Conservation (phyloP, 2,329 filamentous ascomycete genomes). For the Mycogone perniciosa region DNA sequence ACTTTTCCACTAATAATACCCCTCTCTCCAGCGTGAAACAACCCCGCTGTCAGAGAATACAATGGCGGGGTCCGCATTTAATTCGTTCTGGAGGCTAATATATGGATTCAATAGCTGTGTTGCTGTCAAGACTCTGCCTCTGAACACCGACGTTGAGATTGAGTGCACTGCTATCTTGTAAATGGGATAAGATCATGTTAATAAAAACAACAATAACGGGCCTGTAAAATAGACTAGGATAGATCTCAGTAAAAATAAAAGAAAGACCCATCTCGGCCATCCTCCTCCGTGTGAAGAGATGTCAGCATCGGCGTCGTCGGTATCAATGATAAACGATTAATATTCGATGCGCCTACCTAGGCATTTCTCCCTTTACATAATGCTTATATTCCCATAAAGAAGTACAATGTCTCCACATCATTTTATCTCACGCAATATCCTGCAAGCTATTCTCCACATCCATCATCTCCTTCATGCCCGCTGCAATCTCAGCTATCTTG, state of each 20-base stretch:
- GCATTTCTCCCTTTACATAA: neutral
- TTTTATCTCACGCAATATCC: slow-evolving; percentile 3
- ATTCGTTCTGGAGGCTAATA: neutral
- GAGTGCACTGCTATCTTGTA: slow-evolving; percentile 29
- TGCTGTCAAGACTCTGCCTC: slow-evolving; percentile 29
- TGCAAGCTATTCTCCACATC: slow-evolving; percentile 16
- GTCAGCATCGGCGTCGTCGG: too few relatives aligned
- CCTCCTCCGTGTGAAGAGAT: neutral
- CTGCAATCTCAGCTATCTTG: slow-evolving; percentile 14
- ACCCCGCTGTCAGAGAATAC: slow-evolving; percentile 9
- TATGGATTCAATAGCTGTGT: slow-evolving; percentile 23
- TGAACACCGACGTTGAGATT: slow-evolving; percentile 29
- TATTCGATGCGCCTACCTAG: neutral
- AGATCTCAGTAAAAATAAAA: neutral
- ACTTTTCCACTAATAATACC: neutral
- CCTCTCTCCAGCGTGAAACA: neutral
- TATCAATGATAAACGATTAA: neutral
- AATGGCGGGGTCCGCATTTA: slow-evolving; percentile 4
- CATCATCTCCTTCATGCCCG: slow-evolving; percentile 18
- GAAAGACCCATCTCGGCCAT: neutral
- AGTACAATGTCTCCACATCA: neutral
- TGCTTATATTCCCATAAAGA: neutral
- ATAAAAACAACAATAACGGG: neutral
- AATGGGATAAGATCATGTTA: neutral
- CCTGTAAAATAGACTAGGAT: neutral